Base-by-base conservation (phyloP, 257 asterid genomes). In the Nicotiana benthamiana region DNA sequence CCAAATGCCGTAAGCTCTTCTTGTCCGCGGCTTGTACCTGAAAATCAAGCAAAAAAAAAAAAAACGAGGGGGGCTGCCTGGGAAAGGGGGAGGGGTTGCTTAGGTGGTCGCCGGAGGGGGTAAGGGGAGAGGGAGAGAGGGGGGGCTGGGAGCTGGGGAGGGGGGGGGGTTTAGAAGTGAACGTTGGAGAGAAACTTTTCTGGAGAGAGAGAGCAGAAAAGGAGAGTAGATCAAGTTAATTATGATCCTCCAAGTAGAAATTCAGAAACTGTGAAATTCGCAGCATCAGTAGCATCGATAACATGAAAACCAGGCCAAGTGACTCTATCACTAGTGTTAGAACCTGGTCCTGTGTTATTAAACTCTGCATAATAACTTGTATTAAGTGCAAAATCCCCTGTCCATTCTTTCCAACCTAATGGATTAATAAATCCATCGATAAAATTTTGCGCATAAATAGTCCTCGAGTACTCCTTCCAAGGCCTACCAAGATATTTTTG, bases 281-380 rank as follows among this genome's bases (percentile, higher is more conserved):
- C 32, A 20, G 85, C 84, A 64, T 76, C 78, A 4, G 68, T 56
- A 6, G 72, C 64, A 77, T 64, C n/a, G 30, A 82, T 77, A 24
- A 52, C 11, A 9, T 82, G 85, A 27, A 76, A 67, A 76, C 79
- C 82, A 72, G 36, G 77, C 59, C 77, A 43, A 40, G 56, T 43
- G 57, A 70, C 77, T 70, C 77, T 70, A 12, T 32, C 77, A 0
- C 79, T 51, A 4, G 83, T 80, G 27, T 62, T 75, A 3, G 87
- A 79, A 59, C 87, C 86, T 4, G 86, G 83, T 0, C 86, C 89
- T 1, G 83, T 61, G 13, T 82, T 84, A 4, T 86, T 84, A 26
- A 75, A 84, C 79, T 84, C 89, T 13, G 72, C 87, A 72, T 86
- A 86, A 53, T 60, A 86, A 80, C 75, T 75, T 3, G 87, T 84